phyloP scores from a whole-genome alignment of 345 rosid species.

The Gossypium arboreum region DNA sequence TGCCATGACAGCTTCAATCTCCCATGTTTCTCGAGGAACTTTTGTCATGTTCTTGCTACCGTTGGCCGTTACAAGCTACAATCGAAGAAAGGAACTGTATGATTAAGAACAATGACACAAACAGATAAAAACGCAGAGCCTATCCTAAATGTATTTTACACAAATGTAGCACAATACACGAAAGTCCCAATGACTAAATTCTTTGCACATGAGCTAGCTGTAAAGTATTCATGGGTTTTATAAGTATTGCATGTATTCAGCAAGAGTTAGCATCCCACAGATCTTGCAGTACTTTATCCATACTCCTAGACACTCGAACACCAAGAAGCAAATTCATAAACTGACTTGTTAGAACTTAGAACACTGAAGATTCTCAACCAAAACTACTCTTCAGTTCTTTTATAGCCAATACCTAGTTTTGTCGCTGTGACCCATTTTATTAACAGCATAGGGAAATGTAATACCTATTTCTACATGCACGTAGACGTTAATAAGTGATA shows the following conservation, averaged over 20 bases:
- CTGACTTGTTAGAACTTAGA: not conserved
- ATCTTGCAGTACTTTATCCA: not conserved
- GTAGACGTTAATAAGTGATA: not conserved
- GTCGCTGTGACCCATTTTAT: not conserved
- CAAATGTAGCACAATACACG: not conserved
- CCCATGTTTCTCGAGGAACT: constrained; percentile 55
- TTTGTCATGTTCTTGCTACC: constrained; percentile 82
- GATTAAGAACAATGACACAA: not conserved
- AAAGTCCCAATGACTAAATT: not conserved
- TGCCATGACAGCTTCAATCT: constrained; percentile 92
- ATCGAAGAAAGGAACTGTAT: not conserved
- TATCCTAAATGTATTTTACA: not conserved
- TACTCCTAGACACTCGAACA: not conserved
- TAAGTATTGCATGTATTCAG: not conserved
- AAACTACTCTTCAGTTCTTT: constrained; percentile 30
- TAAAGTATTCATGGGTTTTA: not conserved
- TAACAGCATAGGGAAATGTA: not conserved
- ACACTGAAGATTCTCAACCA: not conserved
- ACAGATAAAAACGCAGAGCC: not conserved
- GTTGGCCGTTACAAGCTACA: constrained; percentile 26
- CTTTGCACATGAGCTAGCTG: not conserved
- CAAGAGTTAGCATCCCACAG: not conserved
- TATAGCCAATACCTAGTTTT: not conserved
- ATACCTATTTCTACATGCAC: not conserved
- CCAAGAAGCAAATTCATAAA: not conserved